Evolutionary conservation across 768 basidiomycete genomes (phyloP).

Genomic region (Amanita exitialis): DNA sequence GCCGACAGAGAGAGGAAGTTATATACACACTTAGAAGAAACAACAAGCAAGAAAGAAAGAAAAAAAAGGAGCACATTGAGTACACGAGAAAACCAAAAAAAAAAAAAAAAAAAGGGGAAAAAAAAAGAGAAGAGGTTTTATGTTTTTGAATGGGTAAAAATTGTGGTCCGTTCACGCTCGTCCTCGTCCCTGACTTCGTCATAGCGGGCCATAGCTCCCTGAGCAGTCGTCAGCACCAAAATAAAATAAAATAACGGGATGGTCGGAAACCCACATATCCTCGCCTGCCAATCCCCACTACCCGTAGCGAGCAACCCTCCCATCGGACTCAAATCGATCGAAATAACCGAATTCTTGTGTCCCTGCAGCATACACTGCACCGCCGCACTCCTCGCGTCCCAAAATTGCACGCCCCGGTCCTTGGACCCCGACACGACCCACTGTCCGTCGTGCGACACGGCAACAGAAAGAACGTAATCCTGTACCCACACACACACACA

Average conservation of each 20-base stretch:
- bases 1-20: no score
- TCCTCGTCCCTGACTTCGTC: not conserved
- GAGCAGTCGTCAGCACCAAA: not conserved
- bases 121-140: no score
- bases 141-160: no score
- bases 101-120: no score
- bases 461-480: slow-evolving; percentile 49
- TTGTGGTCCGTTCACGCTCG: no score
- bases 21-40: no score
- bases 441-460: slow-evolving; percentile 82
- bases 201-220: not conserved
- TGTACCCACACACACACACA: no score
- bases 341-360: slow-evolving; percentile 48
- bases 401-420: slow-evolving; percentile 93
- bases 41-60: no score
- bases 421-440: slow-evolving; percentile 93
- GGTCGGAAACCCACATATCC: slow-evolving; percentile 34
- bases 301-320: slow-evolving; percentile 40
- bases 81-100: no score
- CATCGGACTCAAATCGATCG: slow-evolving; percentile 37
- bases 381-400: slow-evolving; percentile 66
- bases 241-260: not conserved
- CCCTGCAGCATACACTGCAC: slow-evolving; percentile 92
- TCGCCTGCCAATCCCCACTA: slow-evolving; percentile 43
- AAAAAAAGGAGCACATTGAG: no score